Conservation (phyloP, 371 early-diverging fungal genomes). For the Apophysomyces trapeziformis region DNA sequence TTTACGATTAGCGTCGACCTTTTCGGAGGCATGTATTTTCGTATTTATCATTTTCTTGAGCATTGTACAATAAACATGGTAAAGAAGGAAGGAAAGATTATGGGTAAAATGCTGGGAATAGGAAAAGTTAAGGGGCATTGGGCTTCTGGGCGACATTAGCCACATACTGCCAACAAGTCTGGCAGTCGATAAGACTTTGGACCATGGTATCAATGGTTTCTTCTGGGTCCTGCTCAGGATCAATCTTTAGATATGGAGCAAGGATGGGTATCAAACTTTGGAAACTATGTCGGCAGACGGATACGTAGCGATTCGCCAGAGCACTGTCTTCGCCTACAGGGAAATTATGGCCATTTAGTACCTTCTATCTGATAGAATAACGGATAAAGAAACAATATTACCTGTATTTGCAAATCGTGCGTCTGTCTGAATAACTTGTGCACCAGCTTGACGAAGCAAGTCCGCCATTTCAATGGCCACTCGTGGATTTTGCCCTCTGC, state of each 20-base stretch:
- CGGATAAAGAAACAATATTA: neutral
- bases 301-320: neutral
- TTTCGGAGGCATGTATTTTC: no score
- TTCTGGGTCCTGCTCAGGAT: neutral
- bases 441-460: neutral
- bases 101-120: no score
- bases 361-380: neutral
- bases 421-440: neutral
- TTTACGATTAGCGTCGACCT: no score
- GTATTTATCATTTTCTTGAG: no score
- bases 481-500: conserved; percentile 1
- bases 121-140: neutral
- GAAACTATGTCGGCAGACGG: conserved; percentile 3
- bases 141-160: neutral
- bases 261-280: neutral
- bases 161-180: neutral
- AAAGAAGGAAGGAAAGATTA: no score
- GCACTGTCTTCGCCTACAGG: neutral
- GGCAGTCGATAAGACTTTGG: neutral
- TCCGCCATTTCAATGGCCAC: conserved; percentile 2
- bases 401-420: conserved; percentile 9
- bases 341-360: no score
- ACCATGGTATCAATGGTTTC: conserved; percentile 1
- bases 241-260: neutral
- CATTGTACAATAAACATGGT: no score